Evolutionary conservation across 495 filamentous ascomycete species (phyloP), one percentile per base, ranked within the genome.

Genomic region (Lasiosphaeris hirsuta): DNA sequence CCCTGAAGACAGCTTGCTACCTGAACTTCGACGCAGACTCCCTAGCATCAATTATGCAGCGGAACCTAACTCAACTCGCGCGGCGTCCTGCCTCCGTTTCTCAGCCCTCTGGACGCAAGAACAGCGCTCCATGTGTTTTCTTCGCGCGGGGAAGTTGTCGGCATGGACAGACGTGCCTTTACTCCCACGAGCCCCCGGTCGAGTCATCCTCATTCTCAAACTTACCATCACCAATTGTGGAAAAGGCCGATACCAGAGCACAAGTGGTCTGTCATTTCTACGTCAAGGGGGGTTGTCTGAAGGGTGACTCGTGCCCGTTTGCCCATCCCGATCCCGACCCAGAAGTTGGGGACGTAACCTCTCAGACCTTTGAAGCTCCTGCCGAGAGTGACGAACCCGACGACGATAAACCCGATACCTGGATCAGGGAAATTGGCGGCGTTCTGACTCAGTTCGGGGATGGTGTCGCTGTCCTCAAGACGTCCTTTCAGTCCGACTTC

Each of bases 401-500:
- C 11, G 52, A 45, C 1, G 52, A 45, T 0, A 55, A 36, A 8
- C 42, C 33, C 7, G 64, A 66, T 38, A 33, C 48, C 34, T 64
- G 61, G 55, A 46, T 54, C 23, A 58, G 64, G 3, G 50, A 60
- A 30, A 48, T 73, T 8, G 35, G 48, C 4, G 70, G 70, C n/a
- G 64, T 63, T 4, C 15, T 61, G 14, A 65, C 63, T 11, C 49
- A 62, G 11, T 73, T 73, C 17, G 62, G 57, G 5, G 60, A 59
- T n/a, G 72, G 72, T 5, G 67, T 65, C 0, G 45, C 33, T 0
- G 55, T 72, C 13, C 38, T 44, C 10, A 67, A 67, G 42, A 46
- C 67, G 0, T 62, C 63, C 1, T 45, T 68, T 11, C 46, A 47
- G 7, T 52, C 67, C 10, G 71, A 73, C 50, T 66, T 69, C 50